These are phyloP conservation scores for Chaetomium strumarium DNA, from an alignment of 2,329 filamentous ascomycete species.

Conservation along the genomic window DNA sequence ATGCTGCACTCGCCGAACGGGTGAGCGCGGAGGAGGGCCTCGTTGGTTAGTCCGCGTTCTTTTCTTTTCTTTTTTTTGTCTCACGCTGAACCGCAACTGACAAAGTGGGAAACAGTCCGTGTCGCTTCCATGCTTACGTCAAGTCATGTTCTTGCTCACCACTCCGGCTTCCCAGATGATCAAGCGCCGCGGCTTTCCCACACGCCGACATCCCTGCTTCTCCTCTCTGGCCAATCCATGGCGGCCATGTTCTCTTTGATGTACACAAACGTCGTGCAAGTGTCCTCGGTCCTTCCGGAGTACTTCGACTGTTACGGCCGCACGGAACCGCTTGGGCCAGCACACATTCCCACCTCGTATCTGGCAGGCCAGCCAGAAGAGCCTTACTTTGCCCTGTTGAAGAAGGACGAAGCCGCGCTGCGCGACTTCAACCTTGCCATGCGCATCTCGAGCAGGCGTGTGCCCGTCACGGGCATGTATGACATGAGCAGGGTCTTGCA, in stretches of 20 bases:
- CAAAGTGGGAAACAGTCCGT: conserved; percentile 11
- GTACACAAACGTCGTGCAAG: conserved; percentile 22
- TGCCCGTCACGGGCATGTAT: conserved; percentile 28
- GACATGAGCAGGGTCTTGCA: conserved; percentile 24
- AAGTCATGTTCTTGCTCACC: conserved; percentile 14
- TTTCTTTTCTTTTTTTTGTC: not conserved
- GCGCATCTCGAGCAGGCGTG: conserved; percentile 21
- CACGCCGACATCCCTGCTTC: conserved; percentile 18
- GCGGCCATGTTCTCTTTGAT: conserved; percentile 23
- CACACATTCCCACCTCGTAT: conserved; percentile 25
- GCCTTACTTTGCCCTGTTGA: conserved; percentile 25
- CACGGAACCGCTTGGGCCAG: conserved; percentile 22
- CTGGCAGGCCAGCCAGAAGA: conserved; percentile 24
- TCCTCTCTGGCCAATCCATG: conserved; percentile 18
- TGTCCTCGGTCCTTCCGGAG: conserved; percentile 18
- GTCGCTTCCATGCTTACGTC: conserved; percentile 22
- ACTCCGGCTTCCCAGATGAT: not conserved
- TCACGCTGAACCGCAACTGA: not conserved
- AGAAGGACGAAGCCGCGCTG: conserved; percentile 20
- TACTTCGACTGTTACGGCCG: conserved; percentile 29
- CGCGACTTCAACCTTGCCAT: conserved; percentile 27
- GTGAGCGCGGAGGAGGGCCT: conserved; percentile 19
- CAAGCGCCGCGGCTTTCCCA: conserved; percentile 13
- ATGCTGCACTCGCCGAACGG: conserved; percentile 16
- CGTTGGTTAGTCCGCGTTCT: conserved; percentile 6